A percentile compares a stretch with the other conserved stretches of the same genome.
Conservation (phyloP, 2,329 filamentous ascomycete genomes). For the Hymenoscyphus salicellus region DNA sequence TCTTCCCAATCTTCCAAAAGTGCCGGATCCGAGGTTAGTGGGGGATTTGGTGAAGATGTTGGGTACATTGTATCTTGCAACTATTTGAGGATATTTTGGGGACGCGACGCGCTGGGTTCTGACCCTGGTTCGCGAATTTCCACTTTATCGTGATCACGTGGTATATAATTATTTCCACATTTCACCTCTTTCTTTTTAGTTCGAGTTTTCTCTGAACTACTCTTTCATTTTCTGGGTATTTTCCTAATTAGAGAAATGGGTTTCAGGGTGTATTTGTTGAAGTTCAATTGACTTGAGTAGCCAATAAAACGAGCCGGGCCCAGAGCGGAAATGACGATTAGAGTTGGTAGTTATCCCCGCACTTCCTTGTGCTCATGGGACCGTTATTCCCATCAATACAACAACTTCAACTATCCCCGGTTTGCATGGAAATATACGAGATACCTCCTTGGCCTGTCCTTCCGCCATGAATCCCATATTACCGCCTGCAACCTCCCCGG, state of each 20-base stretch:
- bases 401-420: neutral
- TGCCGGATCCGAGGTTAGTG: constrained; percentile 27
- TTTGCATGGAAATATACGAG: neutral
- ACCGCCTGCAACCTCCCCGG: constrained; percentile 19
- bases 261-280: too few relatives aligned
- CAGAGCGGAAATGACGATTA: neutral
- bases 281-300: too few relatives aligned
- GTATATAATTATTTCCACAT: too few relatives aligned
- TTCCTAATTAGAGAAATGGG: too few relatives aligned
- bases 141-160: too few relatives aligned
- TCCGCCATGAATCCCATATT: constrained; percentile 20
- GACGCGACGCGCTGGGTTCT: neutral
- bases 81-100: neutral
- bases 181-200: too few relatives aligned
- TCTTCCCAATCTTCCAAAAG: constrained; percentile 29
- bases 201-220: too few relatives aligned
- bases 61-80: constrained; percentile 24
- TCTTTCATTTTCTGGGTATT: too few relatives aligned
- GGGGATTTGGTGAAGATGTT: constrained; percentile 24
- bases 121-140: neutral
- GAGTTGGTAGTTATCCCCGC: constrained; percentile 9
- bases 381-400: constrained; percentile 34
- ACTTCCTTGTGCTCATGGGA: constrained; percentile 24
- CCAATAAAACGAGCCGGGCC: too few relatives aligned
- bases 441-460: neutral